Base-by-base conservation (phyloP, 2,329 filamentous ascomycete species). In the Claviceps fusiformis region DNA sequence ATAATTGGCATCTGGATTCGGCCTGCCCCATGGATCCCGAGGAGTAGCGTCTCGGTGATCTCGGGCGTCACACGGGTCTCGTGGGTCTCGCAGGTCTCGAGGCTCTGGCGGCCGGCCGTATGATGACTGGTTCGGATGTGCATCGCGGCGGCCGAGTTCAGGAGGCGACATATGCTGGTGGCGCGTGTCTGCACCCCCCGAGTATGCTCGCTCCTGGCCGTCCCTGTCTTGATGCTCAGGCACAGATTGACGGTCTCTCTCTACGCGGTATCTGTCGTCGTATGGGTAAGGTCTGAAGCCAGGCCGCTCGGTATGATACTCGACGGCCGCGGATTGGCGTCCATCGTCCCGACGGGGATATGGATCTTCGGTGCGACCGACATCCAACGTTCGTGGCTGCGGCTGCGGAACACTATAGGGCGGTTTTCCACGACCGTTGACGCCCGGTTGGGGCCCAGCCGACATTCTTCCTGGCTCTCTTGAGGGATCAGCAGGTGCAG, bases 271-370 rank as follows among this genome's bases (percentile, higher is more conserved):
- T 47, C 77, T 75, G 24, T 81, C 78, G 55, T 83, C 79, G 59
- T 77, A 80, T 2, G 66, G 64, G 53, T 68, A 67, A 3, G 68
- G 64, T 50, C 77, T 74, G 15, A 74, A 61, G 2, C 71, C 68
- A 13, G 71, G 68, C 53, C 76, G 72, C 49, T 82, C 79, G 0
- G 73, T 72, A 57, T 78, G 78, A 62, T 81, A 81, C 54, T 81
- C 79, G 50, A 70, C 60, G 63, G 70, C 53, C 59, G 69, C 45
- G 59, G 64, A 53, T 31, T 64, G 64, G 11, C 67, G 69, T 5
- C 69, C 67, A 52, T 81, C 78, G 29, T 81, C 79, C 48, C 75
- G 71, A 44, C 75, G 73, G 10, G 64, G 66, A 59, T 80, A 81
- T 52, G 71, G 64, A 10, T 77, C 76, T 31, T 70, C 67, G 3